These are phyloP conservation scores for Neckera pumila DNA, from an alignment of 225 moss, liverwort and hornwort species.

Conservation along the genomic window DNA sequence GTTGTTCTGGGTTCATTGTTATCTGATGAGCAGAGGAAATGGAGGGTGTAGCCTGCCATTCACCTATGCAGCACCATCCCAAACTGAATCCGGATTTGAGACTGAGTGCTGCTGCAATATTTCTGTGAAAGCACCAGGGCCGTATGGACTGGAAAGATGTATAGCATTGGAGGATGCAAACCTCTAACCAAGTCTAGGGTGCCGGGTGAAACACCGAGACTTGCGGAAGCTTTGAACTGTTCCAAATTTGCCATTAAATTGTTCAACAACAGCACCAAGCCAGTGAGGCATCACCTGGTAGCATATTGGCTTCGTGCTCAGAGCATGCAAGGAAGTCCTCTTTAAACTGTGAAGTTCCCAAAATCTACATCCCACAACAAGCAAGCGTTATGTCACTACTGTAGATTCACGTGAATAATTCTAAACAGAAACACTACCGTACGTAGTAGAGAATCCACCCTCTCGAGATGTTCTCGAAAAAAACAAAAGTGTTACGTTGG, in stretches of 20 bases:
- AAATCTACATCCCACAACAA: background rate
- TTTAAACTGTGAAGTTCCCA: background rate
- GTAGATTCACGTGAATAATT: background rate
- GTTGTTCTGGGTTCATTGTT: background rate
- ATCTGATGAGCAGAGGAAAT: background rate
- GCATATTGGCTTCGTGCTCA: background rate
- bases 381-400: background rate
- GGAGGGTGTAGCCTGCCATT: background rate
- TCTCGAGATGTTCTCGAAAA: background rate
- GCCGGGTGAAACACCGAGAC: background rate
- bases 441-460: background rate
- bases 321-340: background rate
- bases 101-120: background rate
- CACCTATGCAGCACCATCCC: background rate
- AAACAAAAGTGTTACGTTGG: background rate
- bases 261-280: background rate
- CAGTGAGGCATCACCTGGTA: background rate
- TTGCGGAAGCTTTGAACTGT: background rate
- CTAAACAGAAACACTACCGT: background rate
- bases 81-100: background rate
- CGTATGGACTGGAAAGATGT: background rate
- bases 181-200: background rate
- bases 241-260: background rate
- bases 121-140: background rate
- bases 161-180: background rate